phyloP scores from a whole-genome alignment of 345 rosid genomes.

The Arabis alpina region DNA sequence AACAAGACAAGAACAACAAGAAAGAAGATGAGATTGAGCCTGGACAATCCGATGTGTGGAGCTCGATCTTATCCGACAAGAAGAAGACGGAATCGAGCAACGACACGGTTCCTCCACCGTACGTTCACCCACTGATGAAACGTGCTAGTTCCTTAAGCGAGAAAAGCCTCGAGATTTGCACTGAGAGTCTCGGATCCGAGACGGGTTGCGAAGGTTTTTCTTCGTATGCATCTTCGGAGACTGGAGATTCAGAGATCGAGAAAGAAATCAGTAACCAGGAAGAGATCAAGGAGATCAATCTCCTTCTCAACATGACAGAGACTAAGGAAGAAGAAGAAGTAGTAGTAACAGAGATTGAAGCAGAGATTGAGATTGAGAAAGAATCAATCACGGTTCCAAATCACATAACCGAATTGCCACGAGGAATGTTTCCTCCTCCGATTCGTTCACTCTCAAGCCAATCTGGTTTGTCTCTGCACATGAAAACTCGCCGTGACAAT shows the following conservation, averaged over 20 bases:
- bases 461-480: slow-evolving; percentile 59
- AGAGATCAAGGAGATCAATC: slow-evolving; percentile 43
- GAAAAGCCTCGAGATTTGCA: slow-evolving; percentile 88
- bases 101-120: slow-evolving; percentile 53
- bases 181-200: slow-evolving; percentile 99
- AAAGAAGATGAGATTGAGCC: slow-evolving; percentile 38
- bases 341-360: slow-evolving; percentile 23
- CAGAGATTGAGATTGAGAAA: slow-evolving; percentile 17
- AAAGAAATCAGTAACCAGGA: slow-evolving; percentile 36
- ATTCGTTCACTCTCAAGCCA: slow-evolving; percentile 62
- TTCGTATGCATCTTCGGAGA: slow-evolving; percentile 63
- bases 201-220: slow-evolving; percentile 90
- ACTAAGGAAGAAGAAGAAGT: slow-evolving; percentile 27
- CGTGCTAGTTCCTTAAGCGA: slow-evolving; percentile 66
- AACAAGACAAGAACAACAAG: slow-evolving; percentile 45
- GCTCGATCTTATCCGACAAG: slow-evolving; percentile 59
- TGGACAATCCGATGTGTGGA: slow-evolving; percentile 61
- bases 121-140: slow-evolving; percentile 73
- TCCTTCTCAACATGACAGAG: slow-evolving; percentile 9
- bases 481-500: slow-evolving; percentile 77
- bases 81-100: slow-evolving; percentile 45
- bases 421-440: slow-evolving; percentile 77
- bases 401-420: slow-evolving; percentile 30
- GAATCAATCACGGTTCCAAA: slow-evolving; percentile 31
- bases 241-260: slow-evolving; percentile 51